Evolutionary conservation across 805 yeast species (phyloP).

Genomic region (Saccharomycopsis synnaedendra): DNA sequence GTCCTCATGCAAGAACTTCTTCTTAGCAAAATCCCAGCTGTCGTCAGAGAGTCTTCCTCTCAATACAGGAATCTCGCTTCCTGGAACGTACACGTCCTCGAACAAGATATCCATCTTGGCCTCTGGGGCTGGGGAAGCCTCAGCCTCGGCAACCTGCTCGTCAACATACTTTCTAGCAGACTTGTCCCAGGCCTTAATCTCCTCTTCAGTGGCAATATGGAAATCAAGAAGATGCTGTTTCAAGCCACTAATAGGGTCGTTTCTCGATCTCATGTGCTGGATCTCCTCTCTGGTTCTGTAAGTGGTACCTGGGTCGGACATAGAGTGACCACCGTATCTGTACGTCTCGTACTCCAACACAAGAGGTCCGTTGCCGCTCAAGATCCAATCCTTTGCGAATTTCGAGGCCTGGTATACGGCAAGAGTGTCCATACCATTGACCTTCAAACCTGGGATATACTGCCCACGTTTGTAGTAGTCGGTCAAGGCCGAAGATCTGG

Average conservation of each 20-base stretch:
- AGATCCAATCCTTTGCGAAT: conserved; percentile 94
- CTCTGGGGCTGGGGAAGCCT: conserved; percentile 89
- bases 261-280: conserved; percentile 97
- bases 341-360: conserved; percentile 96
- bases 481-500: conserved; percentile 92
- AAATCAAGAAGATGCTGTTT: conserved; percentile 77
- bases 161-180: conserved; percentile 93
- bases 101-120: conserved; percentile 89
- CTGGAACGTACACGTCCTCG: conserved; percentile 94
- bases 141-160: conserved; percentile 89
- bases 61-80: conserved; percentile 81
- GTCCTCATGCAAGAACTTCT: conserved; percentile 27
- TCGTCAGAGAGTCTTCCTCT: conserved; percentile 97
- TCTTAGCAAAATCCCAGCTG: conserved; percentile 67
- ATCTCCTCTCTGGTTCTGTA: conserved; percentile 99
- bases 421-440: conserved; percentile 96
- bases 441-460: conserved; percentile 96
- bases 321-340: conserved; percentile 99
- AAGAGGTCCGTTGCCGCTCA: conserved; percentile 89
- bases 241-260: conserved; percentile 95
- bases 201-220: conserved; percentile 85
- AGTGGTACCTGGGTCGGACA: conserved; percentile 99
- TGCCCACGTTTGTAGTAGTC: conserved; percentile 99
- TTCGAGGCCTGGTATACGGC: conserved; percentile 94
- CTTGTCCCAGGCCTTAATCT: conserved; percentile 89